phyloP scores from a whole-genome alignment of 2,329 filamentous ascomycete genomes.

The Metarhizium brunneum region DNA sequence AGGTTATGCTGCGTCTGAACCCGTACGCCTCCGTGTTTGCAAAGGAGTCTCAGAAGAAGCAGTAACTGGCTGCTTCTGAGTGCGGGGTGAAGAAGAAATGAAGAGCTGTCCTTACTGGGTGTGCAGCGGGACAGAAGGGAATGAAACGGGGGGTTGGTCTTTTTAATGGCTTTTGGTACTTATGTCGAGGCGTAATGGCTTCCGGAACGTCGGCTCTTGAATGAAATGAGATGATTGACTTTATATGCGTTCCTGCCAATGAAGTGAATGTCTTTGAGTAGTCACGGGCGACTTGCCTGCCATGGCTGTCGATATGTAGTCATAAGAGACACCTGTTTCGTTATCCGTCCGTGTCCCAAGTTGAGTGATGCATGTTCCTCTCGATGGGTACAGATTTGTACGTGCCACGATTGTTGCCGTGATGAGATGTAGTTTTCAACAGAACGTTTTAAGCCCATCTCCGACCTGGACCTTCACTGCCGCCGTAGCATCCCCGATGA shows the following conservation, averaged over 20 bases:
- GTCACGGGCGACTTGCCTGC: not conserved
- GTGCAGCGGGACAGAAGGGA: slow-evolving; percentile 22
- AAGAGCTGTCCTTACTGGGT: slow-evolving; percentile 24
- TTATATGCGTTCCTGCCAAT: not conserved
- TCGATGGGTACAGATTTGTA: too few species aligned
- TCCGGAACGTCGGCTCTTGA: slow-evolving; percentile 25
- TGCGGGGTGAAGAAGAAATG: not conserved
- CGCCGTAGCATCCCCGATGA: too few species aligned
- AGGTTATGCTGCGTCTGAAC: slow-evolving; percentile 97
- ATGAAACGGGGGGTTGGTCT: not conserved
- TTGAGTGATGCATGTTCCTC: not conserved
- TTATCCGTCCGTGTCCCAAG: not conserved
- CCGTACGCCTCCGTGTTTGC: slow-evolving; percentile 89
- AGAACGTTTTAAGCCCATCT: too few species aligned
- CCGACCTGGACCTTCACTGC: too few species aligned
- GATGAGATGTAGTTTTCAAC: too few species aligned
- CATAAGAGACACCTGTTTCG: not conserved
- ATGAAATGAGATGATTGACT: slow-evolving; percentile 25
- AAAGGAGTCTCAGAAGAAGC: slow-evolving; percentile 48
- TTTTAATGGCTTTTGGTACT: not conserved
- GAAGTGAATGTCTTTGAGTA: not conserved
- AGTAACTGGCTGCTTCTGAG: slow-evolving; percentile 8
- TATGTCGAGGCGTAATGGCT: slow-evolving; percentile 25
- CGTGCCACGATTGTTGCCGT: too few species aligned
- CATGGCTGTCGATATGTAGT: not conserved